These are phyloP conservation scores for Nitzschia inconspicua DNA, from an alignment of 108 stramenopile species.

Conservation along the genomic window DNA sequence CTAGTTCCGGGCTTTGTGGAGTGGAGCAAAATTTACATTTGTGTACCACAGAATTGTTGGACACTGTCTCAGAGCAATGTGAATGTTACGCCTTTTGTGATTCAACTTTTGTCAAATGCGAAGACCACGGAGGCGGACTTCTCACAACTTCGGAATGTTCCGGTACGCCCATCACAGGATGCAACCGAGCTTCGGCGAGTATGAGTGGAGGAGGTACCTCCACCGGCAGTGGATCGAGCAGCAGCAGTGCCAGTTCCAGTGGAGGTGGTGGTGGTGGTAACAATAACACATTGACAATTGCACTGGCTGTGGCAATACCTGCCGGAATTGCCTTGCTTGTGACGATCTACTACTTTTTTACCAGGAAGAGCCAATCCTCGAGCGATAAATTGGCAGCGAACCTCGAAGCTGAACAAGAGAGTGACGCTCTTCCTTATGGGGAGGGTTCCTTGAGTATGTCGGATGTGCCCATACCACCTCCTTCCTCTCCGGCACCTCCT, in stretches of 20 bases:
- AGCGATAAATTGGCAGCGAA: too few relatives aligned
- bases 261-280: too few relatives aligned
- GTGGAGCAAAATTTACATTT: constrained; percentile 19
- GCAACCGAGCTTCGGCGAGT: constrained; percentile 14
- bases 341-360: neutral
- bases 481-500: neutral
- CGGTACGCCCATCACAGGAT: constrained; percentile 16
- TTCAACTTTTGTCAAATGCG: constrained; percentile 4
- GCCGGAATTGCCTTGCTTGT: neutral
- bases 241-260: too few relatives aligned
- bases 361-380: neutral
- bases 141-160: neutral
- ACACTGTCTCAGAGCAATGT: constrained; percentile 6
- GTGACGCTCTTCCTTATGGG: neutral
- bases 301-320: constrained; percentile 4
- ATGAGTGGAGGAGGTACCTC: too few relatives aligned
- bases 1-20: neutral
- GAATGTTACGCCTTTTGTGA: constrained; percentile 29
- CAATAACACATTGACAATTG: too few relatives aligned
- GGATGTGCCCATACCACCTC: constrained; percentile 2
- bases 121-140: constrained; percentile 5
- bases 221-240: too few relatives aligned
- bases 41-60: constrained; percentile 23
- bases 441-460: constrained; percentile 1
- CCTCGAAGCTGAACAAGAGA: neutral